Evolutionary conservation across 805 yeast species (phyloP).

Genomic region (Monosporozyma unispora): DNA sequence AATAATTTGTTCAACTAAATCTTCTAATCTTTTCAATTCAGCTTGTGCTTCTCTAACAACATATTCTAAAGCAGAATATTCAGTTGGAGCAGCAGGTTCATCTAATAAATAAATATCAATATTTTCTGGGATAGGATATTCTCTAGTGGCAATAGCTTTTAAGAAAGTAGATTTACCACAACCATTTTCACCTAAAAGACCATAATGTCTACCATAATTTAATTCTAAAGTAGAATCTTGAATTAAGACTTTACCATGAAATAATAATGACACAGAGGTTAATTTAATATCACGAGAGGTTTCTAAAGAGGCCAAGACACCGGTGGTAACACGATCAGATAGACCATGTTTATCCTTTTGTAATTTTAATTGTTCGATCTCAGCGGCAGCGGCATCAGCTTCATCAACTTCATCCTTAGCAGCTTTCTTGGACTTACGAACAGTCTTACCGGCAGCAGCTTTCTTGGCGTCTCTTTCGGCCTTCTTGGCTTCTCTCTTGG

Average conservation of each 20-base stretch:
- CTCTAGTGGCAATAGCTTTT: constrained; percentile 90
- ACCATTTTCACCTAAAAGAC: constrained; percentile 96
- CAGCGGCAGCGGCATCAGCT: constrained; percentile 57
- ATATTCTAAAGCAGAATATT: constrained; percentile 85
- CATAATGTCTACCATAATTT: constrained; percentile 96
- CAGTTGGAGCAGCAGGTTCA: constrained; percentile 96
- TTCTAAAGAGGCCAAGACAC: constrained; percentile 80
- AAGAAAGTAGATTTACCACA: constrained; percentile 97
- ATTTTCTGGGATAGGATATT: constrained; percentile 86
- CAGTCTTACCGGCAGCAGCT: constrained; percentile 64
- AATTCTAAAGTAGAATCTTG: constrained; percentile 89
- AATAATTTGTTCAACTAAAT: constrained; percentile 78
- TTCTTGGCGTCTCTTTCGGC: constrained; percentile 98
- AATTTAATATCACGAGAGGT: constrained; percentile 93
- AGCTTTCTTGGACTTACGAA: constrained; percentile 35
- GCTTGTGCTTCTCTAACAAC: constrained; percentile 94
- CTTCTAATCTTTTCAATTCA: constrained; percentile 86
- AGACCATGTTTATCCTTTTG: constrained; percentile 92
- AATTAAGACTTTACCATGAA: constrained; percentile 94
- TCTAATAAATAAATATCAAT: constrained; percentile 89
- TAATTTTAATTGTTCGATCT: constrained; percentile 76
- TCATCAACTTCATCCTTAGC: constrained; percentile 39
- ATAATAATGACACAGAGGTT: constrained; percentile 79
- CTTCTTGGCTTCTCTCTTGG: constrained; percentile 91
- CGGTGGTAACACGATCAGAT: constrained; percentile 95